These are phyloP conservation scores for Echeveria elegans DNA, from an alignment of 164 flowering plant species.

Conservation along the genomic window DNA sequence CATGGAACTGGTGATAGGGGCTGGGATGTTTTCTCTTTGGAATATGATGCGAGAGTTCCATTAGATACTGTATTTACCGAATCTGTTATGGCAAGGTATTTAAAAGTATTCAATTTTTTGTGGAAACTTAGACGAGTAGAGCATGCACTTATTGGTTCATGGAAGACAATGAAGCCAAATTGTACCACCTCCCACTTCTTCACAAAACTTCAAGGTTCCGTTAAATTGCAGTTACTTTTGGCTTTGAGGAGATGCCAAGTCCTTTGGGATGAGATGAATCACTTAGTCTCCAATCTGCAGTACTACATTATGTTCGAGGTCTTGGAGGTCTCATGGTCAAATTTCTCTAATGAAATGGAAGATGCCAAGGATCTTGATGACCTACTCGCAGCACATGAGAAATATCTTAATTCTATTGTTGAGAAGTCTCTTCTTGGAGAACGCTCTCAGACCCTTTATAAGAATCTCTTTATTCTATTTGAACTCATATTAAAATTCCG, in stretches of 20 bases:
- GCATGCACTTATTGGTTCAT: constrained; percentile 88
- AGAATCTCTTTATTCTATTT: constrained; percentile 69
- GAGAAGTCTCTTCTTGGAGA: constrained; percentile 98
- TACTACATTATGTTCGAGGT: constrained; percentile 99
- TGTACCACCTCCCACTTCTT: constrained; percentile 65
- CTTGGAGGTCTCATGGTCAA: constrained; percentile 95
- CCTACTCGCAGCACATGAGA: constrained; percentile 89
- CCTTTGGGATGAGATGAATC: constrained; percentile 98
- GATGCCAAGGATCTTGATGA: constrained; percentile 89
- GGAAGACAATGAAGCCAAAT: constrained; percentile 98
- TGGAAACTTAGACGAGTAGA: constrained; percentile 99
- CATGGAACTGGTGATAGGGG: constrained; percentile 91
- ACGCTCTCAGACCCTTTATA: constrained; percentile 59
- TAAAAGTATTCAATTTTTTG: constrained; percentile 81
- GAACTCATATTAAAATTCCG: constrained; percentile 84
- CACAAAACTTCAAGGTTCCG: constrained; percentile 44
- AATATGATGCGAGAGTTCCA: constrained; percentile 89
- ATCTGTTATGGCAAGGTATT: constrained; percentile 83
- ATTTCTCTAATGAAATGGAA: constrained; percentile 78
- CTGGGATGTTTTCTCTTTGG: constrained; percentile 99
- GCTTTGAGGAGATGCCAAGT: constrained; percentile 87
- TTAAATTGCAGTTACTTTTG: constrained; percentile 55
- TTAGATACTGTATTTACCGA: constrained; percentile 88
- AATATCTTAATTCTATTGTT: constrained; percentile 78
- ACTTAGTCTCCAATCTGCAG: constrained; percentile 89